Conservation (phyloP, 2,329 filamentous ascomycete genomes). For the Monilinia vaccinii-corymbosi region DNA sequence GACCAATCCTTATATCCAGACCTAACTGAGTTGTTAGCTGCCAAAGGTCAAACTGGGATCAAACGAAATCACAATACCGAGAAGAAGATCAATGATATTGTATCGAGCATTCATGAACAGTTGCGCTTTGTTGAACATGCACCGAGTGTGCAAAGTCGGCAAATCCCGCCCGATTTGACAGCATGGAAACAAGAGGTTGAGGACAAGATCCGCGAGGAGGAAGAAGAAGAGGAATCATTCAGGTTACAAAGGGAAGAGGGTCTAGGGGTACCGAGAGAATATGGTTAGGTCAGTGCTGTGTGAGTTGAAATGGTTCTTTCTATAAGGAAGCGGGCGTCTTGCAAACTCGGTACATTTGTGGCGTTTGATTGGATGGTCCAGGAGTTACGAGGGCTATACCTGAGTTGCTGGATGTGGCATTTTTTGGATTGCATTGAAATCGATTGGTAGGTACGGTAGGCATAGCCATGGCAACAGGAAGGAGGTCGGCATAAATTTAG, state of each 20-base stretch:
- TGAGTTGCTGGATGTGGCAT: not conserved
- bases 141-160: conserved; percentile 77
- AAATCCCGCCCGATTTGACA: conserved; percentile 68
- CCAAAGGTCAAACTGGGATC: conserved; percentile 34
- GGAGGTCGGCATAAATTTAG: not conserved
- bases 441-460: not conserved
- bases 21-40: conserved; percentile 60
- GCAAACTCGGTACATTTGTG: not conserved
- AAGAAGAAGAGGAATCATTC: conserved; percentile 44
- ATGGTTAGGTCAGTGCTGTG: not conserved
- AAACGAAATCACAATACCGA: conserved; percentile 67
- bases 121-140: conserved; percentile 75
- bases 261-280: conserved; percentile 47
- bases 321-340: not conserved
- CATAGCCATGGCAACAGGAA: not conserved
- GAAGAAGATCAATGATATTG: conserved; percentile 66
- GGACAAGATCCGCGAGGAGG: conserved; percentile 54
- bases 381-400: not conserved
- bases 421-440: not conserved
- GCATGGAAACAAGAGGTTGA: conserved; percentile 62
- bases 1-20: conserved; percentile 82
- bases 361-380: conserved; percentile 6
- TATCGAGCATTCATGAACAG: conserved; percentile 75
- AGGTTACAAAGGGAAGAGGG: conserved; percentile 48
- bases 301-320: not conserved